phyloP scores from a whole-genome alignment of 345 rosid species.

The Sonneratia alba region DNA sequence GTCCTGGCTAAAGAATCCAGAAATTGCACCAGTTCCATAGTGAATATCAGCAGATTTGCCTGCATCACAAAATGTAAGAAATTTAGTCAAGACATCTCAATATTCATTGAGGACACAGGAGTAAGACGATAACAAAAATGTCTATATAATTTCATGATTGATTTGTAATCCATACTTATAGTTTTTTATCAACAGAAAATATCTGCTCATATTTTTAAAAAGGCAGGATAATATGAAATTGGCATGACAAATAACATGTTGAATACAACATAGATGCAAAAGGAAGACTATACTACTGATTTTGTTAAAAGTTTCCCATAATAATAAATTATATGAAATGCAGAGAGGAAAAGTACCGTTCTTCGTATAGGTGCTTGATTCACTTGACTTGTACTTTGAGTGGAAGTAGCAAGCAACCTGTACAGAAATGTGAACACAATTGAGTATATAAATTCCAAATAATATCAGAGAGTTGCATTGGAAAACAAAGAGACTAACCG shows the following conservation, averaged over 20 bases:
- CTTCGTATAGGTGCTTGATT: constrained; percentile 58
- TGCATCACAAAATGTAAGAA: constrained; percentile 18
- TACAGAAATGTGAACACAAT: constrained; percentile 7
- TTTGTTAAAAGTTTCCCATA: not conserved
- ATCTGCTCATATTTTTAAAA: not conserved
- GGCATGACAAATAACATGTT: not conserved
- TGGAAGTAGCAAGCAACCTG: constrained; percentile 89
- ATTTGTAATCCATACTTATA: not conserved
- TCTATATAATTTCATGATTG: not conserved
- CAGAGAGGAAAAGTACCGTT: constrained; percentile 39
- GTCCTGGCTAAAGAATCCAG: constrained; percentile 58
- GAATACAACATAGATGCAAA: not conserved
- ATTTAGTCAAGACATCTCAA: not conserved
- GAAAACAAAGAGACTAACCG: constrained; percentile 31
- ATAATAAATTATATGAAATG: not conserved
- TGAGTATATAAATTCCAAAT: not conserved
- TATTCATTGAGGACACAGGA: not conserved
- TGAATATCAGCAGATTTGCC: constrained; percentile 72
- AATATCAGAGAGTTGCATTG: not conserved
- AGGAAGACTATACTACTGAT: not conserved
- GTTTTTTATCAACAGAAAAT: not conserved
- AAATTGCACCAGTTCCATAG: constrained; percentile 64
- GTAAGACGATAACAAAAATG: not conserved
- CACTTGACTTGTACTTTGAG: constrained; percentile 65
- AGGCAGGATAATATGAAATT: not conserved